Evolutionary conservation across 2,329 filamentous ascomycete genomes (phyloP).

Genomic region (Aspergillaceae sp.): DNA sequence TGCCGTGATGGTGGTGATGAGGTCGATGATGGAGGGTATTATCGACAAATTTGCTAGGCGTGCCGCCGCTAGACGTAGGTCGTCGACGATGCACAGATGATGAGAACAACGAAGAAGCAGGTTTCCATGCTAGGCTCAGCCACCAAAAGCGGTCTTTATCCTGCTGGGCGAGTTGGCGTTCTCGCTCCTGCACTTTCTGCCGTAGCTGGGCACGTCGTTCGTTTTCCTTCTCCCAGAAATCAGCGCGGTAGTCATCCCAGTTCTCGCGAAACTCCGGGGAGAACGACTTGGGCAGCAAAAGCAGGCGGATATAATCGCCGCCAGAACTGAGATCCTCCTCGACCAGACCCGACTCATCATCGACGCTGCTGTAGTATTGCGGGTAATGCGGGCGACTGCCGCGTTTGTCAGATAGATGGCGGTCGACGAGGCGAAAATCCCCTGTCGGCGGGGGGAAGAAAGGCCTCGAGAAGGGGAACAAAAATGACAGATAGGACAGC

Average conservation of each 20-base stretch:
- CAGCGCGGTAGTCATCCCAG: conserved; percentile 87
- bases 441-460: conserved; percentile 56
- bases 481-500: conserved; percentile 62
- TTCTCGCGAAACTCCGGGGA: conserved; percentile 91
- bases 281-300: conserved; percentile 89
- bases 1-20: conserved; percentile 19
- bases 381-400: conserved; percentile 26
- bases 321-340: conserved; percentile 87
- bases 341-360: conserved; percentile 54
- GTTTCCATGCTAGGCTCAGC: conserved; percentile 52
- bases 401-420: conserved; percentile 36
- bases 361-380: conserved; percentile 49
- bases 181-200: conserved; percentile 58
- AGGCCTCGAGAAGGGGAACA: conserved; percentile 62
- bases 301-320: conserved; percentile 82
- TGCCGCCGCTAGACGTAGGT: conserved; percentile 2
- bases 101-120: conserved; percentile 23
- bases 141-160: conserved; percentile 76
- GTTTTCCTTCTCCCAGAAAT: conserved; percentile 97
- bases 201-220: conserved; percentile 70
- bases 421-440: conserved; percentile 73
- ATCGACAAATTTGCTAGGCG: conserved; percentile 16
- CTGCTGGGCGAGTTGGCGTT: conserved; percentile 58
- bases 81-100: conserved; percentile 10
- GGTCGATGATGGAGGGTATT: conserved; percentile 2